These are phyloP conservation scores for Cairneyella variabilis DNA, from an alignment of 495 filamentous ascomycete genomes.

Conservation along the genomic window DNA sequence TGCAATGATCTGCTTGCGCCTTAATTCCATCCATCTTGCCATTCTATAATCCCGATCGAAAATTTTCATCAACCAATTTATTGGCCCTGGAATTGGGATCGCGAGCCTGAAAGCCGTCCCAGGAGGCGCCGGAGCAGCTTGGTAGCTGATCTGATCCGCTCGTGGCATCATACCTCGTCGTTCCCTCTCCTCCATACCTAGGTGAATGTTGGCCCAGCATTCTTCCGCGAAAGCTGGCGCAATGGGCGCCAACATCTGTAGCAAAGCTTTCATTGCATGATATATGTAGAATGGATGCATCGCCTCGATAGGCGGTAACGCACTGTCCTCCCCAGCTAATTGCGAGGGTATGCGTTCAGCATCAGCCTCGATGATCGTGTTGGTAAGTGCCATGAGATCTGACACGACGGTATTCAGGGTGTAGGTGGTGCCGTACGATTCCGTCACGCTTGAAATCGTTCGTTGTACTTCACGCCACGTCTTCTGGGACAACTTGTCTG, in stretches of 20 bases:
- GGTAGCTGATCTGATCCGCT: no score
- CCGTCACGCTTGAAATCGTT: constrained; percentile 64
- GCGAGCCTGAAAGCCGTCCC: neutral
- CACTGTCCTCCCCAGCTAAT: neutral
- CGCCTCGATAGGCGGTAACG: neutral
- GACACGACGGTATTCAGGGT: constrained; percentile 78
- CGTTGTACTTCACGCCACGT: constrained; percentile 57
- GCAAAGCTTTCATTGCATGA: constrained; percentile 34
- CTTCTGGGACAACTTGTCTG: constrained; percentile 5
- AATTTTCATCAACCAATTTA: no score
- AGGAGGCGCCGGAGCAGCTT: no score
- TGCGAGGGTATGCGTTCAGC: neutral
- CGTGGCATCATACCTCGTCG: no score
- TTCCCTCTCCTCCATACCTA: no score
- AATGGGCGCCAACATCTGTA: constrained; percentile 73
- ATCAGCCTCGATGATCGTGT: constrained; percentile 41
- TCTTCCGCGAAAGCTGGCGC: constrained; percentile 76
- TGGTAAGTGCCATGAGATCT: constrained; percentile 76
- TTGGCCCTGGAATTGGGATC: constrained; percentile 41
- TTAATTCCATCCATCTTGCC: no score
- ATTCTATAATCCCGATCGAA: no score
- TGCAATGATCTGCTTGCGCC: no score
- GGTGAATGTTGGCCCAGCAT: constrained; percentile 63
- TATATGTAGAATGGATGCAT: neutral
- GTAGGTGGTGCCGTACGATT: constrained; percentile 65